Conservation (phyloP, 2,329 filamentous ascomycete genomes). For the Lanzia echinophila region DNA sequence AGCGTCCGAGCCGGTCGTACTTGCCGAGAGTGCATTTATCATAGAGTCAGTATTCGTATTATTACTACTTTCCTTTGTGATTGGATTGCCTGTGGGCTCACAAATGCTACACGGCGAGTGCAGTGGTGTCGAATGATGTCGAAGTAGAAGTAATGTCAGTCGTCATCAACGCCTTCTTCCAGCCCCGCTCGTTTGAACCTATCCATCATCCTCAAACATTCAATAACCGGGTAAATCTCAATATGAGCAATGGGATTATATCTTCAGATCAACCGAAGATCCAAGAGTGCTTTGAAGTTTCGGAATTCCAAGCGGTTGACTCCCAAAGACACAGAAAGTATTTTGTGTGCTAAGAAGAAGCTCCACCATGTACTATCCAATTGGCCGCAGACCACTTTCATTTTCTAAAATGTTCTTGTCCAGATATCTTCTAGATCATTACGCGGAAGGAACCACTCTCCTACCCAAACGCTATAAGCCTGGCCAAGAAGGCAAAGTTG, state of each 20-base stretch:
- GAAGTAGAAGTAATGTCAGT: too few species aligned
- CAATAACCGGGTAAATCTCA: too few species aligned
- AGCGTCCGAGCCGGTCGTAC: slow-evolving; percentile 44
- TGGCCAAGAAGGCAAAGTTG: slow-evolving; percentile 49
- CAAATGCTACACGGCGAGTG: too few species aligned
- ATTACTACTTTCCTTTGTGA: neutral
- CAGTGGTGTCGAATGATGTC: neutral
- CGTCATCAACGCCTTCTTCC: too few species aligned
- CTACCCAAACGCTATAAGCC: slow-evolving; percentile 49
- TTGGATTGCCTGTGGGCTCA: neutral
- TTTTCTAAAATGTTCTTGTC: neutral
- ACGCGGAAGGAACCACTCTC: slow-evolving; percentile 39
- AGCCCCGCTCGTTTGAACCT: too few species aligned
- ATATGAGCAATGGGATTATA: too few species aligned
- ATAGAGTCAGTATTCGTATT: slow-evolving; percentile 41
- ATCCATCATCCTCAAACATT: too few species aligned
- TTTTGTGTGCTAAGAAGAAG: neutral
- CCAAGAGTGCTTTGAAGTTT: too few species aligned
- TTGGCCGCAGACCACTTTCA: neutral
- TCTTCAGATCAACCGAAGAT: too few species aligned
- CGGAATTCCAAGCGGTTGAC: too few species aligned
- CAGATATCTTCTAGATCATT: slow-evolving; percentile 67
- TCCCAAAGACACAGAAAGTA: too few species aligned
- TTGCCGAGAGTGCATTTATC: slow-evolving; percentile 79
- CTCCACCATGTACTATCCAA: neutral